Evolutionary conservation across 2,329 filamentous ascomycete genomes (phyloP), one percentile per base, ranked within the genome.

Genomic region (Hirsutella rhossiliensis): DNA sequence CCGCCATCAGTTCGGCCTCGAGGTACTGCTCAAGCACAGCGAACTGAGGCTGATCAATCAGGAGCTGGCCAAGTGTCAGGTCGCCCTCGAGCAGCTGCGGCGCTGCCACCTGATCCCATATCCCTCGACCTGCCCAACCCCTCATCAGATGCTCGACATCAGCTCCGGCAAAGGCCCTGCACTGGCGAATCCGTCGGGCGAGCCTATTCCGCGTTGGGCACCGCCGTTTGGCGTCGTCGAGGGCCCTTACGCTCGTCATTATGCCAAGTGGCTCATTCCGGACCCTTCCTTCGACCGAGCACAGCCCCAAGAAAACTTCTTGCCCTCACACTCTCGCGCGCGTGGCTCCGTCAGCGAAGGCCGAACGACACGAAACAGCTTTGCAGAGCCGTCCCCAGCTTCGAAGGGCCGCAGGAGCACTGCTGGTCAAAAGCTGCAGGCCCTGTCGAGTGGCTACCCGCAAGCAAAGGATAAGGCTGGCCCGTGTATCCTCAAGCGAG

Each of bases 21-120:
- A 96, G 67, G 89, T 97, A 43, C 68, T 97, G 50, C 69, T 94
- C 60, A 97, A 96, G 71, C 92, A 98, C 64, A 81, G 92, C 56
- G 92, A 98, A 68, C 68, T 97, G 47, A 86, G 89, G 45, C 73
- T 95, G 53, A 95, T 97, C 62, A 87, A 97, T 59, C 88, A 95
- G 65, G 92, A 97, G 67, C 75, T 97, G 51, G 90, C 87, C 51
- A 97, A 96, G 68, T 96, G 89, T 59, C 89, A 97, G 67, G 71
- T 89, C 50, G 87, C 89, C 11, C 73, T 97, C 53, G 92, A 98
- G 66, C 92, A 97, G 66, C 71, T 98, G 50, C 84, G 92, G 54
- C 82, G 92, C 48, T 96, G 89, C 65, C 82, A 92, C 59, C 72
- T 97, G 52, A 90, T 95, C 54, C 90, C 90, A 5, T 97, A 88